Evolutionary conservation across 208 protist genomes (phyloP).

Genomic region (Leishmania martiniquensis): DNA sequence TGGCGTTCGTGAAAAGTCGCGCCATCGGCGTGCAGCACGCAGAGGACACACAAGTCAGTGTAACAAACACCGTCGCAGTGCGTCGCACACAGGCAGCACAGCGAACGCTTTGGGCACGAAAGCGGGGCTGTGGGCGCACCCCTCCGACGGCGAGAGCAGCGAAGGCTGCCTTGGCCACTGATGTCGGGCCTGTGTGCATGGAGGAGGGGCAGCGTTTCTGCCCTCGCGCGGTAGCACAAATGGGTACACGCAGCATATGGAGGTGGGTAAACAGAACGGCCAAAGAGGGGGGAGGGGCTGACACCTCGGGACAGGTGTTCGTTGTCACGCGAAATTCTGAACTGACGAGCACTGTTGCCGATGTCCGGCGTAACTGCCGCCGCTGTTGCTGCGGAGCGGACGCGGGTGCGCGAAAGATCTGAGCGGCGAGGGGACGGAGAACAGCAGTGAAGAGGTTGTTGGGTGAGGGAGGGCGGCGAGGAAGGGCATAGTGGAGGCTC

Average conservation of each 20-base stretch:
- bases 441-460: not conserved
- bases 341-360: not conserved
- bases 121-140: not conserved
- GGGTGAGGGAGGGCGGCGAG: not conserved
- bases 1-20: conserved; percentile 40
- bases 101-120: not conserved
- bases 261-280: not conserved
- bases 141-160: not conserved
- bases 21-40: not conserved
- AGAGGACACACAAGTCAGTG: not conserved
- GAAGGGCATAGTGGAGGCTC: not conserved
- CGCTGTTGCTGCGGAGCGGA: not conserved
- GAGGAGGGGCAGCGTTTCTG: not conserved
- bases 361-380: not conserved
- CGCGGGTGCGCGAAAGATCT: not conserved
- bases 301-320: too few species aligned
- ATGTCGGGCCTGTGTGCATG: not conserved
- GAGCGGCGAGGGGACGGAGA: not conserved
- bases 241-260: not conserved
- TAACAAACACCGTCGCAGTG: not conserved
- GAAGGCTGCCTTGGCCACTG: not conserved
- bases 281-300: not conserved
- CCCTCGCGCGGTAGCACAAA: not conserved
- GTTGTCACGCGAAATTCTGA: too few species aligned
- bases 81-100: not conserved